phyloP scores from a whole-genome alignment of 2,329 filamentous ascomycete genomes.

The Aspergillus udagawae region DNA sequence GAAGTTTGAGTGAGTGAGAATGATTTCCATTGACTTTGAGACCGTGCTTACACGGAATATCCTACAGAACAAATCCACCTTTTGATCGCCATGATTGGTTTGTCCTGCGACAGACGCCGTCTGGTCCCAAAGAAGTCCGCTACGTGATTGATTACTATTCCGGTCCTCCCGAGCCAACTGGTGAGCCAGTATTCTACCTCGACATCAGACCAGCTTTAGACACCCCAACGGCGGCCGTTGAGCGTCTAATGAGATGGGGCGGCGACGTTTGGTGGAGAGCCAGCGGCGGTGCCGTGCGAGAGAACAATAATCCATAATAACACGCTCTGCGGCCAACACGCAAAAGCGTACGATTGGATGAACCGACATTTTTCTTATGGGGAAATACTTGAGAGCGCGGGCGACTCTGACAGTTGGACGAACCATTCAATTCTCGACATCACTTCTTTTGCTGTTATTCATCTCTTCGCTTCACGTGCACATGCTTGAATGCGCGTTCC shows the following conservation, averaged over 20 bases:
- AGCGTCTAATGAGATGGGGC: constrained; percentile 82
- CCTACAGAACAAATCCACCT: constrained; percentile 67
- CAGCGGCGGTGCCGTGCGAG: constrained; percentile 62
- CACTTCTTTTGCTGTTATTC: neutral
- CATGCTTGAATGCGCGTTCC: neutral
- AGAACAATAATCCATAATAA: constrained; percentile 13
- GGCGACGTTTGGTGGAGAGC: constrained; percentile 93
- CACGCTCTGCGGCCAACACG: neutral
- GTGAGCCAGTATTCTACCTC: constrained; percentile 91
- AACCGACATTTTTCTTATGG: neutral
- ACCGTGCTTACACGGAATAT: constrained; percentile 5
- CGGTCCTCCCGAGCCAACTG: constrained; percentile 72
- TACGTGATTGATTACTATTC: constrained; percentile 98
- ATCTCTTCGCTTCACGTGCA: neutral
- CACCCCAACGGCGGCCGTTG: constrained; percentile 72
- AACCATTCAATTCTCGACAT: neutral
- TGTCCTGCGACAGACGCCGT: constrained; percentile 65
- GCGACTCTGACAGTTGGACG: constrained; percentile 15
- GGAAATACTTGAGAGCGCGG: constrained; percentile 14
- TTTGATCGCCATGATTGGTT: constrained; percentile 99
- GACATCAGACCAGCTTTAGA: constrained; percentile 88
- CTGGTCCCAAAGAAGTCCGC: constrained; percentile 72
- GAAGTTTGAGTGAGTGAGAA: constrained; percentile 63
- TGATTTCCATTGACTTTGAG: neutral
- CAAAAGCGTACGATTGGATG: neutral